Base-by-base conservation (phyloP, 2,329 filamentous ascomycete species). In the Lojkania enalia region DNA sequence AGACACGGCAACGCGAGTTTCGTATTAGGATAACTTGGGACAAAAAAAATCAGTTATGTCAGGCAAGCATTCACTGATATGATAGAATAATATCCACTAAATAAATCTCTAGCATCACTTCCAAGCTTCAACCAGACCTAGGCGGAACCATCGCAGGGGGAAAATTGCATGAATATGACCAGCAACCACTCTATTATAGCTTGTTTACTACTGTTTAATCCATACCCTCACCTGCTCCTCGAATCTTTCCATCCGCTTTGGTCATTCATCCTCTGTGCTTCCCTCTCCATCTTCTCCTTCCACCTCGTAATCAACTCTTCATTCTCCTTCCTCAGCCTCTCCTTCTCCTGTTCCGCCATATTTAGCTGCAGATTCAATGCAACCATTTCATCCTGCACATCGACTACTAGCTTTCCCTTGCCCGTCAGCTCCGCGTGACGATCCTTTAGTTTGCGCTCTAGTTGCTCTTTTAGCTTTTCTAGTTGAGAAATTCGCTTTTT, bases 341-440 rank as follows among this genome's bases (percentile, higher is more conserved):
- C 83, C 20, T 81, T 78, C 62, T 84, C 83, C 66, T 91, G 82
- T 67, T 95, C 90, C 2, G 86, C 85, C 76, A 96, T 82, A 57
- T 94, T 90, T 32, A 96, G 77, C 70, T 97, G 88, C 54, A 97
- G 77, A 56, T 91, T 91, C 35, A 96, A 73, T 1, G 89, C 86
- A 39, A 95, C 85, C 71, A 96, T 85, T 70, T 99, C 94, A 70
- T 96, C 91, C 72, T 97, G 92, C 41, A 96, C 85, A 61, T 92
- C 82, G 75, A 90, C 86, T 2, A 95, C 79, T 53, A 96, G 74
- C 66, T 91, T 89, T 21, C 84, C 83, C 75, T 96, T 96, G 47
- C 84, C 88, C 44, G 79, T 81, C 21, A 96, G 71, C 74, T 97
- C 94, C 59, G 95, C 88, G 50, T 95, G 89, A 20, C 87, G 77